Evolutionary conservation across 768 basidiomycete genomes (phyloP).

Genomic region (Termitomyces sp.): DNA sequence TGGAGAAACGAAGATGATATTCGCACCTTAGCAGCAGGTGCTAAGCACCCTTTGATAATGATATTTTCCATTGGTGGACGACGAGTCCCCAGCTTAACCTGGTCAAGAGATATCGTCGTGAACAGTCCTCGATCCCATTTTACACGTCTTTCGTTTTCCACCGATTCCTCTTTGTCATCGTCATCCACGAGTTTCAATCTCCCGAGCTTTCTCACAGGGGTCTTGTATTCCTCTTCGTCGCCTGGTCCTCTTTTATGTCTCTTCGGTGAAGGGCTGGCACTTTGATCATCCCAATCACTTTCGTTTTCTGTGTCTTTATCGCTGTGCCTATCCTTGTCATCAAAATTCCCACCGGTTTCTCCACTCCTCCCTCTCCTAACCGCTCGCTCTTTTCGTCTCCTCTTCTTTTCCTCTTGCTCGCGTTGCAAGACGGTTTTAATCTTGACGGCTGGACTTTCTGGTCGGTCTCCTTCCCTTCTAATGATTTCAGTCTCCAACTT

Average conservation of each 20-base stretch:
- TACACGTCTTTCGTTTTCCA: conserved; percentile 48
- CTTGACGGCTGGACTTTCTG: conserved; percentile 77
- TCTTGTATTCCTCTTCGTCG: conserved; percentile 77
- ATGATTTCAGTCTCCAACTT: conserved; percentile 68
- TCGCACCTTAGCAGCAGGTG: conserved; percentile 61
- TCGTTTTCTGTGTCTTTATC: conserved; percentile 20
- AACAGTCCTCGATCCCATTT: conserved; percentile 75
- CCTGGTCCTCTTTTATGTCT: conserved; percentile 65
- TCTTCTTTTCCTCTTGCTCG: conserved; percentile 57
- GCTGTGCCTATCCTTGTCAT: conserved; percentile 26
- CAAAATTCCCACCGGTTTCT: conserved; percentile 17
- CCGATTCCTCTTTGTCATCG: conserved; percentile 23
- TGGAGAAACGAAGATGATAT: neutral
- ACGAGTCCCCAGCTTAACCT: conserved; percentile 49
- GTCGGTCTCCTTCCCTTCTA: conserved; percentile 61
- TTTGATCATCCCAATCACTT: conserved; percentile 19
- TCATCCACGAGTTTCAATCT: conserved; percentile 36
- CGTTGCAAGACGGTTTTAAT: conserved; percentile 63
- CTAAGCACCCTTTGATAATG: conserved; percentile 59
- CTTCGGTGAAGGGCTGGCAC: conserved; percentile 12
- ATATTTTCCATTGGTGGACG: conserved; percentile 35
- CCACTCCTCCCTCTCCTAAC: conserved; percentile 49
- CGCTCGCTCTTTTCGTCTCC: conserved; percentile 53
- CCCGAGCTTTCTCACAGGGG: conserved; percentile 42
- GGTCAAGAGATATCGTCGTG: conserved; percentile 57